Conservation (phyloP, 2,329 filamentous ascomycete genomes). For the Amauroascus verrucosus region DNA sequence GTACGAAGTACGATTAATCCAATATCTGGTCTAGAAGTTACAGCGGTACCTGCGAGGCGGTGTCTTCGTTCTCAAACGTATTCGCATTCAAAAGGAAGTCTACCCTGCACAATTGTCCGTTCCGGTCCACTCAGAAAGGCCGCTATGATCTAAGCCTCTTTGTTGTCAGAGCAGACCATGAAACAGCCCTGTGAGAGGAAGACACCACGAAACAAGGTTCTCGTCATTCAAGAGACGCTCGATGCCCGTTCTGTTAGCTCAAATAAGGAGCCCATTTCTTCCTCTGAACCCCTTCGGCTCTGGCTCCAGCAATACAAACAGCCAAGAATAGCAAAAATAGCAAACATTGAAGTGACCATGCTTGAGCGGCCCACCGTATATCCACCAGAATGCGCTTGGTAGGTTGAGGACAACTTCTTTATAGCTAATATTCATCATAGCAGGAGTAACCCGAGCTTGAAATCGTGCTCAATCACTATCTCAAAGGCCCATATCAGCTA, state of each 20-base stretch:
- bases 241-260: constrained; percentile 32
- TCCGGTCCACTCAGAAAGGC: constrained; percentile 57
- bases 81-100: constrained; percentile 90
- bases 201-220: constrained; percentile 51
- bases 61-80: constrained; percentile 85
- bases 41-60: constrained; percentile 12
- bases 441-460: no score
- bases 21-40: no score
- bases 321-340: no score
- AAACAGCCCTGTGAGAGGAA: constrained; percentile 52
- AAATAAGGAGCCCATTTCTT: constrained; percentile 14
- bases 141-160: constrained; percentile 84
- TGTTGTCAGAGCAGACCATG: constrained; percentile 53
- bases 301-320: constrained; percentile 29
- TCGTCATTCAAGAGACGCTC: constrained; percentile 56
- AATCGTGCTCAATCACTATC: background rate
- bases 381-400: no score
- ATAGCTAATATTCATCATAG: no score
- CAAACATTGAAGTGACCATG: no score
- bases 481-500: background rate
- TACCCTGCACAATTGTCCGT: constrained; percentile 69
- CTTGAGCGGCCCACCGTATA: no score
- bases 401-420: no score
- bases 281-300: constrained; percentile 19
- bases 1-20: no score